Evolutionary conservation across 768 basidiomycete genomes (phyloP), one percentile per base, ranked within the genome.

Genomic region (Lentinus tigrinus): DNA sequence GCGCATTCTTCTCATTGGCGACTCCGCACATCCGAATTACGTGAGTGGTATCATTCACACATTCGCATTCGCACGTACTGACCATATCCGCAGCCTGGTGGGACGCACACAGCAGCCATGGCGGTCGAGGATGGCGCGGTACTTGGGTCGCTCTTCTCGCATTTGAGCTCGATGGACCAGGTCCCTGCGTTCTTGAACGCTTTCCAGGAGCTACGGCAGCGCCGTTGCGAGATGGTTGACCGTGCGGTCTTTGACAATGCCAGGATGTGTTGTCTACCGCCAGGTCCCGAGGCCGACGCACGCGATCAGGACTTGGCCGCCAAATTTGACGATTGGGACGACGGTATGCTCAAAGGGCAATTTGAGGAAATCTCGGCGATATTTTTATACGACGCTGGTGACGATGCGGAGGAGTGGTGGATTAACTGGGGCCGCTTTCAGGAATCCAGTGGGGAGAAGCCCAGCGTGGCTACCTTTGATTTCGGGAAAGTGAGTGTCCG

Each of bases 341-440:
- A 81, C 54, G 72, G 69, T 23, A 66, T 71, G 34, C 75, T 84
- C 56, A 72, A 70, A 52, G 69, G 67, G 34, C 74, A 82, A 56
- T 85, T 85, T 80, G 82, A 82, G 44, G 74, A 76, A 38, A 77
- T 84, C 58, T 70, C 81, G 50, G 75, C 74, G 24, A 62, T 85
- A 56, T 82, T 79, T 52, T 70, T 72, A 13, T 80, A 84, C 63
- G 78, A 83, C 61, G 77, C 83, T 10, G 75, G 73, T 38, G 84
- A 87, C 46, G 74, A 77, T 49, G 85, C 81, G 21, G 84, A 84
- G 39, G 82, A 85, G 64, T 87, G 84, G 83, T 87, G 84, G 84
- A 74, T 79, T 13, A 81, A 79, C 39, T 84, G 81, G 82, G 82
- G 82, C 7, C 56, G 74, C 17, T 71, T 82, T 55, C 71, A 72